Percentiles rank a stretch among this genome's conserved stretches.
Conservation (phyloP, 768 basidiomycete genomes). For the Lentinula boryana region DNA sequence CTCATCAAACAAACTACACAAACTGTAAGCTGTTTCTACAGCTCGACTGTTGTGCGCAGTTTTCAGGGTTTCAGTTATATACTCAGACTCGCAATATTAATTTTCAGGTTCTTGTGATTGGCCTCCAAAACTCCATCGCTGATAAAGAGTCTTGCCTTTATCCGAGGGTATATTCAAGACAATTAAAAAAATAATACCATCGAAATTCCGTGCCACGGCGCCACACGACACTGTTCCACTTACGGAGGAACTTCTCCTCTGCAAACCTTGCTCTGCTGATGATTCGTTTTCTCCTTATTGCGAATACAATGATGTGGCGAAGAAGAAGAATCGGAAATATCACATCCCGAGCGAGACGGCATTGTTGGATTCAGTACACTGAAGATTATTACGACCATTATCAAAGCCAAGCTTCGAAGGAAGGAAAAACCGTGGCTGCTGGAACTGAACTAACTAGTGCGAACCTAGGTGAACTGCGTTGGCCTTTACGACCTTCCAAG, state of each 20-base stretch:
- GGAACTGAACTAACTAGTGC: background rate
- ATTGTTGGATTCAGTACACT: background rate
- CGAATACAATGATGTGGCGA: too few species aligned
- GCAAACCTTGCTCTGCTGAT: too few species aligned
- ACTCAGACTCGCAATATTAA: too few species aligned
- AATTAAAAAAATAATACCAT: background rate
- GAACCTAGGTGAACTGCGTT: background rate
- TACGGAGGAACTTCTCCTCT: background rate
- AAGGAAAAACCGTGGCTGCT: background rate
- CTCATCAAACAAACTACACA: too few species aligned
- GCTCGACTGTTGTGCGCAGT: too few species aligned
- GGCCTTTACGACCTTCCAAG: background rate
- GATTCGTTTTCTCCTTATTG: too few species aligned
- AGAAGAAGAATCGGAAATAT: background rate
- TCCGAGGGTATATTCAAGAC: background rate
- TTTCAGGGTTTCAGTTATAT: too few species aligned
- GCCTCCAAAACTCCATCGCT: too few species aligned
- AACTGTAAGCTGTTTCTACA: too few species aligned
- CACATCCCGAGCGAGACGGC: background rate
- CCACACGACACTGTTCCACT: background rate
- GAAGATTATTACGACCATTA: background rate
- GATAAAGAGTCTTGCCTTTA: background rate
- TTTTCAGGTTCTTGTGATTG: too few species aligned
- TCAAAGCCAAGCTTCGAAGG: background rate
- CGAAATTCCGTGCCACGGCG: too few species aligned